These are phyloP conservation scores for Rhytidhysteron rufulum DNA, from an alignment of 2,329 filamentous ascomycete genomes.

Conservation along the genomic window DNA sequence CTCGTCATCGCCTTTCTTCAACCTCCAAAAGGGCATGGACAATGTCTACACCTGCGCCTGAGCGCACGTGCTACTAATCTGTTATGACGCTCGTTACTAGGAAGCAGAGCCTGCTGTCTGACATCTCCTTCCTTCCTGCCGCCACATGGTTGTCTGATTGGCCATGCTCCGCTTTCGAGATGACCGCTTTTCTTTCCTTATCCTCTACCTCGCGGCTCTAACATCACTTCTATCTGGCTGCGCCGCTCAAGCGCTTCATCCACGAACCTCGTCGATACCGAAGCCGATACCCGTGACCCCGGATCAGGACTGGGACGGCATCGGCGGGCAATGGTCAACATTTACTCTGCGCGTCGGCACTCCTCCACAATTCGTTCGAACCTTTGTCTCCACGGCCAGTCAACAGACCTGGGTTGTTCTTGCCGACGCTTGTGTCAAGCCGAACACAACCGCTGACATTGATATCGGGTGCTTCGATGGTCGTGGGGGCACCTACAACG, in stretches of 20 bases:
- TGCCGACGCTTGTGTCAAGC: conserved; percentile 52
- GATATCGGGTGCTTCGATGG: conserved; percentile 46
- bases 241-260: conserved; percentile 16
- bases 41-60: conserved; percentile 3
- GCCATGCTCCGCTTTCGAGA: conserved; percentile 19
- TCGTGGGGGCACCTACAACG: conserved; percentile 59
- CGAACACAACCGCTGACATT: conserved; percentile 19
- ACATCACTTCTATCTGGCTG: conserved; percentile 12
- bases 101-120: neutral
- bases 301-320: conserved; percentile 36
- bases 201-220: conserved; percentile 7
- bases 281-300: conserved; percentile 30
- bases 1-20: conserved; percentile 17
- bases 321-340: conserved; percentile 59
- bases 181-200: conserved; percentile 14
- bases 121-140: conserved; percentile 15
- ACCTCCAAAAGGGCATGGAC: conserved; percentile 3
- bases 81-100: conserved; percentile 2
- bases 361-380: conserved; percentile 51
- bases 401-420: conserved; percentile 68
- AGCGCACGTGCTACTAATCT: neutral
- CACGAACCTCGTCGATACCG: conserved; percentile 21
- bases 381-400: conserved; percentile 62
- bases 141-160: conserved; percentile 16
- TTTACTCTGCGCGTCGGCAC: conserved; percentile 58